Conservation (phyloP, 2,329 filamentous ascomycete species). For the Chaetoscypha palmicola region DNA sequence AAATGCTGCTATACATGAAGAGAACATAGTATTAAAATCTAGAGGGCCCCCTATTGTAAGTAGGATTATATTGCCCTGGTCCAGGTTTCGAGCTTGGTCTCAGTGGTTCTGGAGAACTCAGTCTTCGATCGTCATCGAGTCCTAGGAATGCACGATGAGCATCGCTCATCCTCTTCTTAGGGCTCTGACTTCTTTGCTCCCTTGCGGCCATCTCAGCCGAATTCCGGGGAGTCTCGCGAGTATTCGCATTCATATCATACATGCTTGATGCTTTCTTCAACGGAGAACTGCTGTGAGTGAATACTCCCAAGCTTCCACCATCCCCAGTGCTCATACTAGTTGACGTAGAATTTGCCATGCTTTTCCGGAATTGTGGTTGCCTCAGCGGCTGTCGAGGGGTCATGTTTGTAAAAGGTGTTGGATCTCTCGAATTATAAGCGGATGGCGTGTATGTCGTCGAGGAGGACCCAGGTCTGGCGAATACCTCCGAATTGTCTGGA, state of each 20-base stretch:
- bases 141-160: slow-evolving; percentile 13
- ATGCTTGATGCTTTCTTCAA: slow-evolving; percentile 68
- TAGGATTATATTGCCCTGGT: slow-evolving; percentile 15
- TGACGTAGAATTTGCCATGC: slow-evolving; percentile 29
- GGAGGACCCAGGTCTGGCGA: slow-evolving; percentile 31
- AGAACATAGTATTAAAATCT: slow-evolving; percentile 14
- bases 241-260: slow-evolving; percentile 44
- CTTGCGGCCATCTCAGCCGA: slow-evolving; percentile 52
- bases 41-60: slow-evolving; percentile 24
- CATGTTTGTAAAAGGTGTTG: slow-evolving; percentile 32
- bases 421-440: slow-evolving; percentile 29
- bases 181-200: slow-evolving; percentile 26
- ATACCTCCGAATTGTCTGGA: slow-evolving; percentile 45
- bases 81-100: slow-evolving; percentile 12
- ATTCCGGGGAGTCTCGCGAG: slow-evolving; percentile 46
- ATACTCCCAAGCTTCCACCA: slow-evolving; percentile 75
- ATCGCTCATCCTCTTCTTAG: slow-evolving; percentile 23
- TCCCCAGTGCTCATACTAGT: slow-evolving; percentile 37
- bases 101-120: slow-evolving; percentile 17
- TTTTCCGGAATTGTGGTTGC: slow-evolving; percentile 46
- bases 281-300: slow-evolving; percentile 73
- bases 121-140: slow-evolving; percentile 17
- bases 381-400: slow-evolving; percentile 40
- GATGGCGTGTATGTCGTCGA: slow-evolving; percentile 31
- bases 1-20: not conserved